Evolutionary conservation across 805 yeast genomes (phyloP).

Genomic region (Candida dendrica): DNA sequence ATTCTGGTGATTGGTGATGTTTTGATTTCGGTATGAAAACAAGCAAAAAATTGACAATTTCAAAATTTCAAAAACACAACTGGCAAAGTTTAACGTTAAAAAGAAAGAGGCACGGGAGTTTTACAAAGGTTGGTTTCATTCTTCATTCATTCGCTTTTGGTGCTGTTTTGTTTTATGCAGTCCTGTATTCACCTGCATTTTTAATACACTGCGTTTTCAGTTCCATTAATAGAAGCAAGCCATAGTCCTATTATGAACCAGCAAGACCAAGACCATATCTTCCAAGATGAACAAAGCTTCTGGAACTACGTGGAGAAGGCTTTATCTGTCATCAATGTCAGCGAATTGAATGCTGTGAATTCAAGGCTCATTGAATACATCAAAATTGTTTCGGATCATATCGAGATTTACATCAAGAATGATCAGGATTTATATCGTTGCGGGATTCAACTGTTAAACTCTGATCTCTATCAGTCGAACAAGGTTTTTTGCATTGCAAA

Average conservation of each 20-base stretch:
- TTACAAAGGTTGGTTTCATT: too few species aligned
- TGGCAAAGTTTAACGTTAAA: too few species aligned
- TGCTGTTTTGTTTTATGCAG: too few species aligned
- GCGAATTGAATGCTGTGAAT: conserved; percentile 11
- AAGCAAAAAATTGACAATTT: too few species aligned
- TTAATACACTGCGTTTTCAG: too few species aligned
- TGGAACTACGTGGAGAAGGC: conserved; percentile 4
- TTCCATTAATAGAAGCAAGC: too few species aligned
- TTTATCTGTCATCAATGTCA: conserved; percentile 5
- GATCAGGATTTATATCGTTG: conserved; percentile 29
- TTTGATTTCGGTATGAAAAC: too few species aligned
- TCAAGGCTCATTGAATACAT: conserved; percentile 13
- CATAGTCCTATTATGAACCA: neutral
- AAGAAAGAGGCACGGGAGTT: too few species aligned
- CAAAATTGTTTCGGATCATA: conserved; percentile 18
- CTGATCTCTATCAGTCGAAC: conserved; percentile 28
- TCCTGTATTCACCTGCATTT: too few species aligned
- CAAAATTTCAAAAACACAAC: too few species aligned
- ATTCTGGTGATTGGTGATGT: too few species aligned
- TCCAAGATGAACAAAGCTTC: neutral
- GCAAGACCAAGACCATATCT: neutral
- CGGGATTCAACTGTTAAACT: conserved; percentile 25
- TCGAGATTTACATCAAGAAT: conserved; percentile 14
- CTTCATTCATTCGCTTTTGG: too few species aligned
- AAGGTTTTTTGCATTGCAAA: conserved; percentile 42